Percentiles rank a stretch among this genome's conserved stretches.
phyloP scores from a whole-genome alignment of 768 basidiomycete genomes.

The Lactarius vividus region DNA sequence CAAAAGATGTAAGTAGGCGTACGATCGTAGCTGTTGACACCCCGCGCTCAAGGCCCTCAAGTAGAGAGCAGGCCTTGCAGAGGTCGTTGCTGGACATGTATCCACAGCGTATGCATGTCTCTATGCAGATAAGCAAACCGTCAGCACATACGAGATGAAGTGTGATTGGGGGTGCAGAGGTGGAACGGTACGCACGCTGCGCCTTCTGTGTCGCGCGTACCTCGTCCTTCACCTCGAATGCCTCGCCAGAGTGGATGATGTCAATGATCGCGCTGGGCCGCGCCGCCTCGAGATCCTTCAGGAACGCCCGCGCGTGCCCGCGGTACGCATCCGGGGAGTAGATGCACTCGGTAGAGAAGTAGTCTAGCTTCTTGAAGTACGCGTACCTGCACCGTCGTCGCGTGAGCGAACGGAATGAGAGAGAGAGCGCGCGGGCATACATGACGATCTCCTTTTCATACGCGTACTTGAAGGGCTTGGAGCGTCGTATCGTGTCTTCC shows the following conservation, averaged over 20 bases:
- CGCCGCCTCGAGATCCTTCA: constrained; percentile 94
- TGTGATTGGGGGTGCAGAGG: neutral
- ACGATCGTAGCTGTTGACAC: constrained; percentile 48
- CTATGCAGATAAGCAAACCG: constrained; percentile 40
- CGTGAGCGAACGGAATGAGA: neutral
- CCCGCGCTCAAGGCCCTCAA: constrained; percentile 89
- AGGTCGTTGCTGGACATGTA: constrained; percentile 96
- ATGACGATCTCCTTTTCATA: constrained; percentile 99
- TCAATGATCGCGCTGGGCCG: constrained; percentile 96
- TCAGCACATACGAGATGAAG: neutral
- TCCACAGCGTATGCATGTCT: constrained; percentile 88
- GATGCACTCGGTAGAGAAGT: constrained; percentile 99
- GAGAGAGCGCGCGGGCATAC: constrained; percentile 45
- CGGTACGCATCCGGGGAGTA: constrained; percentile 99
- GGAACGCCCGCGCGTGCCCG: constrained; percentile 89
- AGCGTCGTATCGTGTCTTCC: constrained; percentile 93
- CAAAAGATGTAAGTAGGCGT: constrained; percentile 32
- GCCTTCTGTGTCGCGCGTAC: constrained; percentile 80
- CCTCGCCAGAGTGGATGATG: constrained; percentile 95
- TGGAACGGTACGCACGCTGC: constrained; percentile 60
- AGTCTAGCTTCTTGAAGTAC: constrained; percentile 98
- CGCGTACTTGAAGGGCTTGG: constrained; percentile 99
- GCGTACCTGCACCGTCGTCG: constrained; percentile 70
- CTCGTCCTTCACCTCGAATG: constrained; percentile 81
- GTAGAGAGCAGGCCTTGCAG: constrained; percentile 90